Percentiles rank a stretch among this genome's conserved stretches.
These are phyloP conservation scores for Spathaspora gorwiae DNA, from an alignment of 805 yeast genomes.

Conservation along the genomic window DNA sequence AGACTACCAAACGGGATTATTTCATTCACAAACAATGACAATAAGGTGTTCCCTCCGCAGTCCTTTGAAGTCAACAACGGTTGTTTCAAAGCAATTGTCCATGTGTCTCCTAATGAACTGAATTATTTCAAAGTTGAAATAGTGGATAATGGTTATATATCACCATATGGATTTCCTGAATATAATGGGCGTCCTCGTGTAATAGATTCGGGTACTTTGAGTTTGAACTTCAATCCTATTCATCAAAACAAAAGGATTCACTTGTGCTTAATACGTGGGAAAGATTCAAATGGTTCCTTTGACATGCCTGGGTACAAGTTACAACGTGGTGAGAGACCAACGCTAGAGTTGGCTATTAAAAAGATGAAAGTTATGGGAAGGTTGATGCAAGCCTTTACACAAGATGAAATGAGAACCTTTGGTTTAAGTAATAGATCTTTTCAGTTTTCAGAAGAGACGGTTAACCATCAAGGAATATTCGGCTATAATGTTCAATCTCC, in stretches of 20 bases:
- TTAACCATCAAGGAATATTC: slow-evolving; percentile 22
- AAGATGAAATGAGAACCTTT: slow-evolving; percentile 77
- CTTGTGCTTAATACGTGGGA: slow-evolving; percentile 69
- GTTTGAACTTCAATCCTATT: slow-evolving; percentile 42
- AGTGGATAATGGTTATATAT: slow-evolving; percentile 33
- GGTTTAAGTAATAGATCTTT: slow-evolving; percentile 79
- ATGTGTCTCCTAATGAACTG: slow-evolving; percentile 58
- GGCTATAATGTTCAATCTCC: slow-evolving; percentile 46
- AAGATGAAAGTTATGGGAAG: slow-evolving; percentile 80
- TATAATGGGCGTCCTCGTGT: slow-evolving; percentile 12
- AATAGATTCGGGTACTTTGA: slow-evolving; percentile 20
- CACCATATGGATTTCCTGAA: slow-evolving; percentile 21
- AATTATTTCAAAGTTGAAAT: slow-evolving; percentile 55
- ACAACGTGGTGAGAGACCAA: slow-evolving; percentile 55
- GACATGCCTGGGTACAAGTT: slow-evolving; percentile 60
- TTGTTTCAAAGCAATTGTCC: slow-evolving; percentile 70
- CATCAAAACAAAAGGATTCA: slow-evolving; percentile 73
- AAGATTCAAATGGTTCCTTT: slow-evolving; percentile 65
- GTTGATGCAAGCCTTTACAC: slow-evolving; percentile 86
- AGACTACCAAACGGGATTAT: slow-evolving; percentile 21
- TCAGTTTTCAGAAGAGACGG: slow-evolving; percentile 59
- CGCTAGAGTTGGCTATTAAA: slow-evolving; percentile 61
- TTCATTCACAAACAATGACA: slow-evolving; percentile 28
- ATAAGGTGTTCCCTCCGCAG: slow-evolving; percentile 58
- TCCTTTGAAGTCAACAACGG: slow-evolving; percentile 65